A percentile compares a stretch with the other conserved stretches of the same genome.
phyloP scores from a whole-genome alignment of 495 filamentous ascomycete species.

The Hyaloscypha finlandica region DNA sequence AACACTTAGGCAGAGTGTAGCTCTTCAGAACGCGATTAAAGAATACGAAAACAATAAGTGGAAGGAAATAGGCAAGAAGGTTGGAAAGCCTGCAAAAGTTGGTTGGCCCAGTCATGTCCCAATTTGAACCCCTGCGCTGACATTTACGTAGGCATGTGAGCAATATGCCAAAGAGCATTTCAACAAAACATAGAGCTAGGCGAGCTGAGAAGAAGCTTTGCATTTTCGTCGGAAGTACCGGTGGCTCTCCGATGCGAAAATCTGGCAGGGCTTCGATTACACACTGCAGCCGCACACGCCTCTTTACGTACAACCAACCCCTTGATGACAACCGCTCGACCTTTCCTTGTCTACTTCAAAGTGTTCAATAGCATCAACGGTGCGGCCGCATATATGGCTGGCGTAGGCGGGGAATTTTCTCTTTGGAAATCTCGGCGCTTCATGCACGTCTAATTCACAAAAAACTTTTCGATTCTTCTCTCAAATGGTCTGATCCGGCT shows the following conservation, averaged over 20 bases:
- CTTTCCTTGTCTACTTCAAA: slow-evolving; percentile 8
- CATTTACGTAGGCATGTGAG: slow-evolving; percentile 76
- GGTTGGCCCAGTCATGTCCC: slow-evolving; percentile 18
- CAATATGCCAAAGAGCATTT: slow-evolving; percentile 99
- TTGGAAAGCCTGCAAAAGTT: slow-evolving; percentile 97
- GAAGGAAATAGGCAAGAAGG: slow-evolving; percentile 94
- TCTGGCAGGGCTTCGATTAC: not conserved
- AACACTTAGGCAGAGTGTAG: slow-evolving; percentile 62
- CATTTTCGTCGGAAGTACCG: not conserved
- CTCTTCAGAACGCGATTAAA: slow-evolving; percentile 90
- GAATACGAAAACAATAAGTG: slow-evolving; percentile 98
- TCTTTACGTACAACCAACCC: not conserved
- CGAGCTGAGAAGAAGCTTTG: not conserved
- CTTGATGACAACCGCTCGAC: not conserved
- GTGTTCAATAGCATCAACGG: slow-evolving; percentile 11
- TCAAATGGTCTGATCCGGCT: slow-evolving; percentile 1
- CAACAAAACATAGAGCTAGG: slow-evolving; percentile 29
- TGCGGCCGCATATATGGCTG: slow-evolving; percentile 20
- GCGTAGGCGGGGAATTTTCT: slow-evolving; percentile 20
- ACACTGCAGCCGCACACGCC: not conserved
- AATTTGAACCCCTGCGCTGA: slow-evolving; percentile 28
- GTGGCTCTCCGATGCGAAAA: not conserved
- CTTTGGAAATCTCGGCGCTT: slow-evolving; percentile 3
- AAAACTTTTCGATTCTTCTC: slow-evolving; percentile 12
- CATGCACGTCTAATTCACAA: slow-evolving; percentile 5